Conservation (phyloP, 75 land plant species). For the Azolla pinnata region DNA sequence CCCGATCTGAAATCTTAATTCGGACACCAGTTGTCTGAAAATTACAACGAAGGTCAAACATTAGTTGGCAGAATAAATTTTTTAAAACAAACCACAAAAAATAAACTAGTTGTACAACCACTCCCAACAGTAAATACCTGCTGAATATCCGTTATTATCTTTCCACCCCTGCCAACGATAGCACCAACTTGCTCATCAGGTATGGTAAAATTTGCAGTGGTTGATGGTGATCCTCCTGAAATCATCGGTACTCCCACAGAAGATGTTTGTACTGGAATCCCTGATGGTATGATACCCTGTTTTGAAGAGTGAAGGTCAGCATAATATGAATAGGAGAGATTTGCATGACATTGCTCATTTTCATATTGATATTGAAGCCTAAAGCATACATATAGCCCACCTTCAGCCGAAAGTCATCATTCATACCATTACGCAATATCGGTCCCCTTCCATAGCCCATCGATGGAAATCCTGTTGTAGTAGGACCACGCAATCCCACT, state of each 20-base stretch:
- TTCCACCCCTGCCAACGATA: slow-evolving; percentile 87
- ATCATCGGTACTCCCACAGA: slow-evolving; percentile 15
- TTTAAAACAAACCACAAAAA: too few species aligned
- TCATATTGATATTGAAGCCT: background rate
- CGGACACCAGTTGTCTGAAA: slow-evolving; percentile 19
- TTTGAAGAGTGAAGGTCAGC: too few species aligned
- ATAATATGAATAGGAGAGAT: too few species aligned
- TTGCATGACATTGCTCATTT: too few species aligned
- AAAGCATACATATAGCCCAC: background rate
- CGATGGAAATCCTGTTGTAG: background rate
- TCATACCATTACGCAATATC: background rate
- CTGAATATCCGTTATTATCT: slow-evolving; percentile 65
- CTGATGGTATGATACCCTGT: slow-evolving; percentile 28
- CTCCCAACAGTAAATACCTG: slow-evolving; percentile 36
- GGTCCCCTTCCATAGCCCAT: background rate
- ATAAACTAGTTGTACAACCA: too few species aligned
- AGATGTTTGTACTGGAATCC: slow-evolving; percentile 16
- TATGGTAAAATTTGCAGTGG: slow-evolving; percentile 53
- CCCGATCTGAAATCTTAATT: slow-evolving; percentile 21
- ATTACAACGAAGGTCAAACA: too few species aligned
- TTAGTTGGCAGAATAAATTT: too few species aligned
- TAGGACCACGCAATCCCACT: background rate
- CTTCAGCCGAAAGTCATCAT: background rate
- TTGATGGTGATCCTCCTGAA: slow-evolving; percentile 26
- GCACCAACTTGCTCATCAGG: slow-evolving; percentile 85